These are phyloP conservation scores for Plectosphaerella plurivora DNA, from an alignment of 2,329 filamentous ascomycete genomes.

Conservation along the genomic window DNA sequence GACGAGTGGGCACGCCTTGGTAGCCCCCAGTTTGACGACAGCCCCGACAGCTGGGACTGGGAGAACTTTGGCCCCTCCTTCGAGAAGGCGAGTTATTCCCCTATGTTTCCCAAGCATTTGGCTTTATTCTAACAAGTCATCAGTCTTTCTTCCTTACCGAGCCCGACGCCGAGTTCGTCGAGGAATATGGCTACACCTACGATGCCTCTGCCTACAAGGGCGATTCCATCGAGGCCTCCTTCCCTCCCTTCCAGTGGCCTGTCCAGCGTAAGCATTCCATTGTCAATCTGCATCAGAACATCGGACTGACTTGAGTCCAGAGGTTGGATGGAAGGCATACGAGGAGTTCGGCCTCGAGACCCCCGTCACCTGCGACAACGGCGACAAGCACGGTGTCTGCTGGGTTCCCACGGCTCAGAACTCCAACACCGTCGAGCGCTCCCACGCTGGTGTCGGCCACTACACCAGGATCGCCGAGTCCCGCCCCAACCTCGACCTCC, in stretches of 20 bases:
- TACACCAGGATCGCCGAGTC: constrained; percentile 18
- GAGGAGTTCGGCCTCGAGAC: constrained; percentile 18
- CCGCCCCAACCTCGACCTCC: constrained; percentile 18
- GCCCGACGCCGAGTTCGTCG: constrained; percentile 16
- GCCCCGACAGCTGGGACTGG: constrained; percentile 27
- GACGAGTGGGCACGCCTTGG: constrained; percentile 28
- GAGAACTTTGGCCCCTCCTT: constrained; percentile 27
- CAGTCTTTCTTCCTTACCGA: constrained; percentile 14
- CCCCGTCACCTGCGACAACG: constrained; percentile 18
- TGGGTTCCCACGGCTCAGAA: constrained; percentile 23
- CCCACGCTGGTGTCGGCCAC: constrained; percentile 23
- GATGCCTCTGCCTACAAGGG: constrained; percentile 24
- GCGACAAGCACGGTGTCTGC: constrained; percentile 25
- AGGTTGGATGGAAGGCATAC: constrained; percentile 12
- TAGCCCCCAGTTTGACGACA: constrained; percentile 15
- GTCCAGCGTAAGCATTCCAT: constrained; percentile 13
- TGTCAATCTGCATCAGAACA: not conserved
- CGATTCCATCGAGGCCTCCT: constrained; percentile 25
- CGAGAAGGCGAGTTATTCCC: constrained; percentile 20
- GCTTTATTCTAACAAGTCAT: constrained; percentile 1
- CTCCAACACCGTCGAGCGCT: constrained; percentile 19
- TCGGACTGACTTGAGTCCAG: constrained; percentile 4
- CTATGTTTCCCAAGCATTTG: not conserved
- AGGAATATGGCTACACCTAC: constrained; percentile 24
- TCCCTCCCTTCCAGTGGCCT: constrained; percentile 25